Evolutionary conservation across 1,284 basidiomycete species (phyloP), one percentile per base, ranked within the genome.

Genomic region (Sanghuangporus weigelae): DNA sequence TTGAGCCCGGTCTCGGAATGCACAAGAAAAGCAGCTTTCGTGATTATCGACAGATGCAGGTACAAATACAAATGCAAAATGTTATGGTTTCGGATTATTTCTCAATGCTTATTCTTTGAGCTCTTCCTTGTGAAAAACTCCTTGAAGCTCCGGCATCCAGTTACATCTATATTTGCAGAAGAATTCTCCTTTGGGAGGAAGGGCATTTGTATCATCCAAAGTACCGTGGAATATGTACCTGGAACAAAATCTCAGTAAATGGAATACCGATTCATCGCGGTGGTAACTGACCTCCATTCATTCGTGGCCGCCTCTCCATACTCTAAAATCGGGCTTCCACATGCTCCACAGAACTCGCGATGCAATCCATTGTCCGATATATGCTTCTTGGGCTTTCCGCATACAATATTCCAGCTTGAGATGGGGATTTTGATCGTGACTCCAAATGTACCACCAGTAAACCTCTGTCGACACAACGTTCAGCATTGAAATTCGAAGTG

Each of bases 111-210:
- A 51, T n/a, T 66, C 60, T n/a, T 48, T 16, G 64, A 64, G 55
- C 19, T 63, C 64, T 44, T 63, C 40, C 42, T 66, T 63, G 68
- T 31, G 51, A 53, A 53, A 53, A 3, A 53, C 12, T 2, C 51
- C 51, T 26, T n/a, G n/a, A 23, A 53, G 67, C 66, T 70, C 72
- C 35, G 67, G 69, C 71, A 69, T 63, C 69, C 68, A 72, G 31
- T 51, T 61, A 42, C 62, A 68, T 48, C 69, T 58, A 26, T 67
- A 44, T 63, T 69, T 70, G 64, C 69, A 71, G 64, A 73, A 73
- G 66, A 73, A 73, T 65, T 73, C 71, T 42, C 70, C 70, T 54
- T 70, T 69, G 7, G 71, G 71, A 21, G 71, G 71, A n/a, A 73
- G 66, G 54, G 48, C 66, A 10, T 69, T 67, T 1, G 69, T 67